Percentiles rank a stretch among this genome's conserved stretches.
Evolutionary conservation across 2,329 filamentous ascomycete genomes (phyloP).

Genomic region (Rutstroemia sydowiana): DNA sequence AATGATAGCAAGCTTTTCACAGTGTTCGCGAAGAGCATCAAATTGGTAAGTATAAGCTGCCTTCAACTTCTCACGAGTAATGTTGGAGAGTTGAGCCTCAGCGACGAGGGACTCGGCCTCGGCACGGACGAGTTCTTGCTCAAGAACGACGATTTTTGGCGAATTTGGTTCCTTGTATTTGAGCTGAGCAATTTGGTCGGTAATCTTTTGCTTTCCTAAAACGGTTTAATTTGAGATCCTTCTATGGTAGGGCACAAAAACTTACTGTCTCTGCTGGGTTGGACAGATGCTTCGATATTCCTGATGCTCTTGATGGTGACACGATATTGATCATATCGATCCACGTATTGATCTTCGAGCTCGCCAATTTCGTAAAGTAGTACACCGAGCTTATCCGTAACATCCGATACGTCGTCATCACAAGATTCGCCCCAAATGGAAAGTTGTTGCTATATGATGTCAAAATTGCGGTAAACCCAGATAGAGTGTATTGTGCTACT

Average conservation of each 20-base stretch:
- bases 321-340: conserved; percentile 98
- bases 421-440: conserved; percentile 94
- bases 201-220: conserved; percentile 95
- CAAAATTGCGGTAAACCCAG: conserved; percentile 4
- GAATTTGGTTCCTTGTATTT: conserved; percentile 99
- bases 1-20: conserved; percentile 96
- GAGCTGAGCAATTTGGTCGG: conserved; percentile 94
- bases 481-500: conserved; percentile 32
- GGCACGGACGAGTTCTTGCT: conserved; percentile 96
- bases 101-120: conserved; percentile 98
- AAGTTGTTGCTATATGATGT: conserved; percentile 74
- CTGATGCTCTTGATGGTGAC: conserved; percentile 99
- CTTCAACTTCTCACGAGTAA: conserved; percentile 99
- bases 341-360: conserved; percentile 93
- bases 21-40: conserved; percentile 92
- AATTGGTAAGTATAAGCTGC: conserved; percentile 97
- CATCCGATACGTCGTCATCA: conserved; percentile 96
- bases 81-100: conserved; percentile 97
- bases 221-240: neutral
- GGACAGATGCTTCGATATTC: conserved; percentile 97
- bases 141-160: conserved; percentile 92
- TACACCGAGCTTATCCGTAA: conserved; percentile 97
- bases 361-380: conserved; percentile 91
- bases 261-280: conserved; percentile 93
- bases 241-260: conserved; percentile 10